These are phyloP conservation scores for Biscogniauxia mediterranea DNA, from an alignment of 2,329 filamentous ascomycete species.

Conservation along the genomic window DNA sequence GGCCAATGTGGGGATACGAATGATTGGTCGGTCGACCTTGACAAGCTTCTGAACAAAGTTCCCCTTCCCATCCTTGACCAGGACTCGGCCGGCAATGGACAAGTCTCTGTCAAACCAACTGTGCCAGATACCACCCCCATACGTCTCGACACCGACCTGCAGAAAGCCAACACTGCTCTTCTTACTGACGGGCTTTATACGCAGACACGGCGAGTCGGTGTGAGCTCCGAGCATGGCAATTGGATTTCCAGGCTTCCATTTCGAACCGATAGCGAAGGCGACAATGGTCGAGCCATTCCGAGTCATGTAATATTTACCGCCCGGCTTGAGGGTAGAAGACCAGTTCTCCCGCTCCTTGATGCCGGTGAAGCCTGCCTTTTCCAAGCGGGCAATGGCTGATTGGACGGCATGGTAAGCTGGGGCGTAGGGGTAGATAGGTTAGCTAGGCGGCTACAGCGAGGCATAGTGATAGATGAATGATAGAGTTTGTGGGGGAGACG, in stretches of 20 bases:
- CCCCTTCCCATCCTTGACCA: slow-evolving; percentile 72
- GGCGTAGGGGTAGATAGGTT: slow-evolving; percentile 9
- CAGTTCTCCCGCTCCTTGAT: slow-evolving; percentile 91
- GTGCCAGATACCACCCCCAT: slow-evolving; percentile 96
- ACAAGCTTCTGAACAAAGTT: slow-evolving; percentile 80
- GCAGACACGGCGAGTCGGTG: slow-evolving; percentile 89
- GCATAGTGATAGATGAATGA: slow-evolving; percentile 3
- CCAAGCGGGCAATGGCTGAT: slow-evolving; percentile 71
- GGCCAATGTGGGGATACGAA: slow-evolving; percentile 89
- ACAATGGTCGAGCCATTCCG: slow-evolving; percentile 90
- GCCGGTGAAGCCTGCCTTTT: slow-evolving; percentile 79
- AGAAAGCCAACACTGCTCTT: slow-evolving; percentile 83
- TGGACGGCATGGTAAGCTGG: slow-evolving; percentile 92
- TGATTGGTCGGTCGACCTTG: slow-evolving; percentile 85
- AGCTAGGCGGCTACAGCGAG: slow-evolving; percentile 10
- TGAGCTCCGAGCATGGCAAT: slow-evolving; percentile 93
- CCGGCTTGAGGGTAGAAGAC: slow-evolving; percentile 74
- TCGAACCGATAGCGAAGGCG: slow-evolving; percentile 85
- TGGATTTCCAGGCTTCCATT: slow-evolving; percentile 89
- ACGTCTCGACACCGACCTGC: slow-evolving; percentile 94
- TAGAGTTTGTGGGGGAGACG: not conserved
- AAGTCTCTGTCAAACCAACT: slow-evolving; percentile 98
- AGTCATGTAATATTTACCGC: slow-evolving; percentile 95
- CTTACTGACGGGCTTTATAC: slow-evolving; percentile 92
- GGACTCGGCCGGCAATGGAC: slow-evolving; percentile 81